Conservation (phyloP, 345 rosid species). For the Ceriops tagal region DNA sequence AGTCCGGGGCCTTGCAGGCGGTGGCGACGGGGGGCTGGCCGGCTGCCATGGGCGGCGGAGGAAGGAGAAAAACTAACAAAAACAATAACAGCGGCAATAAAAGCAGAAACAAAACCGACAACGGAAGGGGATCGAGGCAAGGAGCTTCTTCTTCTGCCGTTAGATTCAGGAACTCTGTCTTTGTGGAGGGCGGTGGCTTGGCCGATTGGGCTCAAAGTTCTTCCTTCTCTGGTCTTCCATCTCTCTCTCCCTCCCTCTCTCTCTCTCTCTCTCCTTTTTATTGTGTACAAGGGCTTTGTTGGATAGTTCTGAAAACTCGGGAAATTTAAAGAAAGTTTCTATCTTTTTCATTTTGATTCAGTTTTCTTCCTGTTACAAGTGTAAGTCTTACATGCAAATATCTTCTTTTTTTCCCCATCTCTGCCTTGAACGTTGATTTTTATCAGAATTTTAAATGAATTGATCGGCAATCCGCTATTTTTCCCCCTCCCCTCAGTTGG, state of each 20-base stretch:
- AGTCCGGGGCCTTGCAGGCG: no score
- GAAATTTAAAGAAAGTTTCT: background rate
- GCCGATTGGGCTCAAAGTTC: slow-evolving; percentile 54
- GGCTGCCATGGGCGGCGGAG: slow-evolving; percentile 49
- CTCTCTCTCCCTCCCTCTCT: background rate
- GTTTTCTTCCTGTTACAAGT: no score
- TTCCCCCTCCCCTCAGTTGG: no score
- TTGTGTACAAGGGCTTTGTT: background rate
- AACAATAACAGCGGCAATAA: background rate
- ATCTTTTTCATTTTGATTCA: background rate
- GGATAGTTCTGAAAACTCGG: background rate
- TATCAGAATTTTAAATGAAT: no score
- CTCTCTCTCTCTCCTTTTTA: background rate
- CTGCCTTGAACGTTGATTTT: no score
- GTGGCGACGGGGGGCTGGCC: no score
- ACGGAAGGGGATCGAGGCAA: slow-evolving; percentile 18
- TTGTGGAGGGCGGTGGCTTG: slow-evolving; percentile 73
- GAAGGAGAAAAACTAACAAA: slow-evolving; percentile 38
- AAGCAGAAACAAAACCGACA: slow-evolving; percentile 12
- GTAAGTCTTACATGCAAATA: no score
- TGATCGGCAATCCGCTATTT: no score
- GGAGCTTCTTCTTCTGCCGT: background rate
- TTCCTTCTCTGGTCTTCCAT: slow-evolving; percentile 33
- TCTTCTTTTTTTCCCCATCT: no score
- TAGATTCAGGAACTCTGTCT: slow-evolving; percentile 35